Percentiles rank a stretch among this genome's conserved stretches.
phyloP scores from a whole-genome alignment of 768 basidiomycete genomes.

The Pulveroboletus sp. region DNA sequence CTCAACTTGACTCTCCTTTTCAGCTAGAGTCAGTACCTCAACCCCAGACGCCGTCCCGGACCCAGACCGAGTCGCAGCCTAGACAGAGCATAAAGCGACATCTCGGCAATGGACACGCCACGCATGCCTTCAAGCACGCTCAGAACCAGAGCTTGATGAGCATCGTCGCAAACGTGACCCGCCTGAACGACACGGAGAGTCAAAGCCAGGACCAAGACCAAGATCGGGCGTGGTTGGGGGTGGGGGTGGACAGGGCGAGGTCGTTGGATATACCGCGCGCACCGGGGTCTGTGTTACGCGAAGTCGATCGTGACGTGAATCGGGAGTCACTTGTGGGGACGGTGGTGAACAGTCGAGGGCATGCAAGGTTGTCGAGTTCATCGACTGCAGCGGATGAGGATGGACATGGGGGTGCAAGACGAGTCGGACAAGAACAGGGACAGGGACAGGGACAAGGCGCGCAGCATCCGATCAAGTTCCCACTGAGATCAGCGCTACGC shows the following conservation, averaged over 20 bases:
- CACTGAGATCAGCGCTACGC: slow-evolving; percentile 61
- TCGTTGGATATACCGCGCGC: slow-evolving; percentile 26
- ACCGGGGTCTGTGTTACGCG: slow-evolving; percentile 9
- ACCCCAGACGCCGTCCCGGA: neutral
- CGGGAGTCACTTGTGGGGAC: neutral
- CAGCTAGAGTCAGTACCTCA: neutral
- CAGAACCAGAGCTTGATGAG: slow-evolving; percentile 51
- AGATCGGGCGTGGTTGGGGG: neutral
- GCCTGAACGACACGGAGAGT: slow-evolving; percentile 27
- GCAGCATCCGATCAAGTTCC: slow-evolving; percentile 38
- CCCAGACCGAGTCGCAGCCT: neutral
- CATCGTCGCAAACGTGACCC: slow-evolving; percentile 60
- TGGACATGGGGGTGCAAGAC: neutral
- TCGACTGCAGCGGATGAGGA: neutral
- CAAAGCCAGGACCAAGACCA: neutral
- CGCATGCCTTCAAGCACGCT: slow-evolving; percentile 1
- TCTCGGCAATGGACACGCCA: slow-evolving; percentile 12
- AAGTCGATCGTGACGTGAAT: neutral
- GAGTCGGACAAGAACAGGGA: neutral
- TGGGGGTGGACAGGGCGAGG: neutral
- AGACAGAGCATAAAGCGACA: slow-evolving; percentile 6
- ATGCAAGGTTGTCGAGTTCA: slow-evolving; percentile 2
- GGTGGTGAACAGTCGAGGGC: neutral
- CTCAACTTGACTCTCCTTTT: neutral
- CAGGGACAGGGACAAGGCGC: neutral